phyloP scores from a whole-genome alignment of 257 asterid species.

The Marsdenia floribunda region DNA sequence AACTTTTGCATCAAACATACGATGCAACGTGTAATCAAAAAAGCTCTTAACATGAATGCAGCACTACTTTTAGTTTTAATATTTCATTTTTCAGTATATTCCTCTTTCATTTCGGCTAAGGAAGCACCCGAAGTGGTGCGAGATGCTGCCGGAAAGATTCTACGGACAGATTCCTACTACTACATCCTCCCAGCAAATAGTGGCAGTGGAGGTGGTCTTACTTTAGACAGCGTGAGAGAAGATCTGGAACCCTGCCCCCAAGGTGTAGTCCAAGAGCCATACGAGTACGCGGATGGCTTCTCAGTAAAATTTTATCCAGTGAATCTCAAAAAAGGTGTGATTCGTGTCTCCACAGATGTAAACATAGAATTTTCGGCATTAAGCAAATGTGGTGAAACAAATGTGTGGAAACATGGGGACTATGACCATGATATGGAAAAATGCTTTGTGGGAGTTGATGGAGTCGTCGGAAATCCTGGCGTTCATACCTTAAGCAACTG shows the following conservation, averaged over 20 bases:
- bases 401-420: no score
- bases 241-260: no score
- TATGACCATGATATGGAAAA: no score
- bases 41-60: slow-evolving; percentile 14
- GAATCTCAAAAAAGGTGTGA: not conserved
- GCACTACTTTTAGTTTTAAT: not conserved
- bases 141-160: not conserved
- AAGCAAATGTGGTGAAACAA: no score
- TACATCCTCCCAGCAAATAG: not conserved
- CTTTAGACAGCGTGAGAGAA: no score
- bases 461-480: no score
- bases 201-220: not conserved
- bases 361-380: no score
- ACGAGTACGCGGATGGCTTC: not conserved
- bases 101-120: not conserved
- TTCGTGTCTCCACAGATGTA: slow-evolving; percentile 13
- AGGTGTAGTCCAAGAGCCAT: not conserved
- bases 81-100: not conserved
- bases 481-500: no score
- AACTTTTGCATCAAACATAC: not conserved
- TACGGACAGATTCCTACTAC: slow-evolving; percentile 1
- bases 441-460: no score
- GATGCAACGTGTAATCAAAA: no score
- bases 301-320: slow-evolving; percentile 1
- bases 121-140: not conserved